Conservation (phyloP, 805 yeast genomes). For the Candida andamanensis region DNA sequence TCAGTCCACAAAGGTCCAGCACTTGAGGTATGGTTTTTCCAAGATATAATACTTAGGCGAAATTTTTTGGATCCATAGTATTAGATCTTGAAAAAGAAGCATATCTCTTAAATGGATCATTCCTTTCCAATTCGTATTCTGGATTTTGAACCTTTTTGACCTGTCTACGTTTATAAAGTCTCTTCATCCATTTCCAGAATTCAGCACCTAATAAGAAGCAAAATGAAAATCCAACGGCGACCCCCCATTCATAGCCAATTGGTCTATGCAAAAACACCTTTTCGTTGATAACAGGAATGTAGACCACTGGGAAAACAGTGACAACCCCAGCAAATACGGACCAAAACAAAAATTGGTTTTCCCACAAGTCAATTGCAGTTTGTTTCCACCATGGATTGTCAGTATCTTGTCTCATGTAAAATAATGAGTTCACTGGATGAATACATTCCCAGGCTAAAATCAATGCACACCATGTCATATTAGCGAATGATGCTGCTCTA, state of each 20-base stretch:
- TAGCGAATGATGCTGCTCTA: conserved; percentile 34
- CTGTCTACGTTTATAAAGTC: conserved; percentile 23
- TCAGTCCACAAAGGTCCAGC: conserved; percentile 1
- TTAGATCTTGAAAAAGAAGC: conserved; percentile 36
- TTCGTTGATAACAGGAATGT: conserved; percentile 36
- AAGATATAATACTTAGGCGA: not conserved
- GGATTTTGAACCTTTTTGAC: conserved; percentile 19
- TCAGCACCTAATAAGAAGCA: conserved; percentile 31
- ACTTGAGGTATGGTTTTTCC: not conserved
- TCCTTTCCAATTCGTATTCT: conserved; percentile 35
- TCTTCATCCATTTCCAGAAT: conserved; percentile 35
- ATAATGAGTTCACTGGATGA: conserved; percentile 31
- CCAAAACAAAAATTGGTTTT: conserved; percentile 34
- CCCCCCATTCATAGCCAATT: conserved; percentile 37
- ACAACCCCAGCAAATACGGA: conserved; percentile 31
- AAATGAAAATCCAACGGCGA: conserved; percentile 27
- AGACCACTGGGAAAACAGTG: conserved; percentile 36
- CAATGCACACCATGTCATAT: conserved; percentile 39
- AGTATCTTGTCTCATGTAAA: conserved; percentile 32
- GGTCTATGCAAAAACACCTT: conserved; percentile 36
- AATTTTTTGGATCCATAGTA: conserved; percentile 21
- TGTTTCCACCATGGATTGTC: conserved; percentile 34
- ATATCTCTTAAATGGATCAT: conserved; percentile 35
- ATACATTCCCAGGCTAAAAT: conserved; percentile 38
- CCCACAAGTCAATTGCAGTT: conserved; percentile 30